Base-by-base conservation (phyloP, 78 protist species). In the Protostelium mycophagum region DNA sequence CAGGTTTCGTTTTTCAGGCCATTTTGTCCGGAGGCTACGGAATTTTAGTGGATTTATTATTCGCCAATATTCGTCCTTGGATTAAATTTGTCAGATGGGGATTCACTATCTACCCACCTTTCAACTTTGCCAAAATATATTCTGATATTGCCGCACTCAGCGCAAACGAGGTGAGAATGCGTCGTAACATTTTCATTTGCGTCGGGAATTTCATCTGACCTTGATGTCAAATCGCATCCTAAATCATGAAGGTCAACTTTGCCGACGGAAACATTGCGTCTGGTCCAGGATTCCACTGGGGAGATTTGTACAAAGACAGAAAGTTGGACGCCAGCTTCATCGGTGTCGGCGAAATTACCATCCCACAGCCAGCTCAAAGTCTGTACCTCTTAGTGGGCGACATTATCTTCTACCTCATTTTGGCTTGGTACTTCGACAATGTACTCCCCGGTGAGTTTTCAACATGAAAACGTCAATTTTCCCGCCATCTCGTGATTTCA, bases 361-460 rank as follows among this genome's bases (percentile, higher is more conserved):
- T 93, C 34, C 92, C 93, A 38, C 83, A 38, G 1, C 88, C 90
- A 38, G 63, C 51, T 35, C 37, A 86, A 31, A 85, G 93, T 0
- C 28, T 90, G 1, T 34, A 85, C 34, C n/a, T 51, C 39, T 28
- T 90, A 1, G 0, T 90, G 1, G 84, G 63, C 9, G 38, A 88
- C 0, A 1, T 85, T 9, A 37, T 87, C 34, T 85, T 36, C 5
- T 90, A 88, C 87, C 51, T 83, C 34, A 31, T 88, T 36, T 31
- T 90, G 10, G 90, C 93, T 29, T 93, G 95, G 95, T 93, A 93
- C 86, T 93, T 93, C 85, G 95, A 93, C 16, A 90, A 93, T 85
- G 85, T 93, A 9, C 85, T 93, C 10, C 93, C 95, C 29, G 94
- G 94, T 36, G 87, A 51, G 73, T 51, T 16, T 51, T 16, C n/a